Base-by-base conservation (phyloP, 257 asterid species). In the Ehretia macrophylla region DNA sequence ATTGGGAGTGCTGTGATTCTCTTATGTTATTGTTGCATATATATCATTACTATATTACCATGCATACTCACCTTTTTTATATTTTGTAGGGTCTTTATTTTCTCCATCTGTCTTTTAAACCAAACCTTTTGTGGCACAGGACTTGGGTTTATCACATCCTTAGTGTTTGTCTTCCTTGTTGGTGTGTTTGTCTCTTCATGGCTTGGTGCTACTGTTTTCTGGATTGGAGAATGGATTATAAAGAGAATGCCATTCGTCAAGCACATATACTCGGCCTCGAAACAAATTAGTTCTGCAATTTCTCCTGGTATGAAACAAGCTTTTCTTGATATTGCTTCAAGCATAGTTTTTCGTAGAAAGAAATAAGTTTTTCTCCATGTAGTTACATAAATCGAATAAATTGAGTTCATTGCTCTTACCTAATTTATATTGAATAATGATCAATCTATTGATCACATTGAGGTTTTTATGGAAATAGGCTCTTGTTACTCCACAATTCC, bases 141-240 rank as follows among this genome's bases (percentile, higher is more conserved):
- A n/a, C 95, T 86, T 75, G 95, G 95, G 52, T 86, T 90, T 45
- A 78, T 90, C 71, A 86, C 97, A n/a, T 84, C 97, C 46, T 74
- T 87, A 66, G 59, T 79, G 48, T 87, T 90, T 37, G 90, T 86
- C 40, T 87, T 90, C 80, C 79, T 86, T 48, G 87, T 83, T 58
- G 97, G 97, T 8, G 83, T 83, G 17, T 85, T 90, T 58, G 90
- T 83, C 46, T 87, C 97, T 11, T 90, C 97, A 14, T 90, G 97
- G 97, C 67, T 90, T 79, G 97, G 97, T 21, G 83, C 97, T 59
- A 73, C 93, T 22, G 87, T 90, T 56, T 78, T 90, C 83, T 83
- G 95, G 90, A 71, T 90, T 58, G 97, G 97, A 63, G 97, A 90
- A 72, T 90, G 96, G 96, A 58, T 90, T 69, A 90, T 90, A 63